phyloP scores from a whole-genome alignment of 2,329 filamentous ascomycete species.

The Apiospora aurea region DNA sequence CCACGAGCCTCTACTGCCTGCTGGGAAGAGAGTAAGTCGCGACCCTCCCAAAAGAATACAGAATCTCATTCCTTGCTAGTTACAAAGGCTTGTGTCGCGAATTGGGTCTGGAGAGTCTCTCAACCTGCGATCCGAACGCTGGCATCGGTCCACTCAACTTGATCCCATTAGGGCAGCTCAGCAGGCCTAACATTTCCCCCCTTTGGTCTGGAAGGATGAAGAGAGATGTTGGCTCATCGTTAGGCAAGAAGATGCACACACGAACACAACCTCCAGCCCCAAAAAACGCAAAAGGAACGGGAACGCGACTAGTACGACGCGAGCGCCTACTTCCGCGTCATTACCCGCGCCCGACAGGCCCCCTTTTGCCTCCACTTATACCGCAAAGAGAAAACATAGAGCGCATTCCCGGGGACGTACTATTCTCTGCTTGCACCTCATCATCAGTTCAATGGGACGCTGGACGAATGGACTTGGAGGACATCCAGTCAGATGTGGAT shows the following conservation, averaged over 20 bases:
- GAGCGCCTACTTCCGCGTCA: neutral
- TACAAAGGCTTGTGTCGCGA: neutral
- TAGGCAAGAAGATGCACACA: neutral
- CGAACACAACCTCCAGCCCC: neutral
- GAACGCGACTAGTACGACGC: neutral
- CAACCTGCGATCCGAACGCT: neutral
- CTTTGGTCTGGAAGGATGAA: neutral
- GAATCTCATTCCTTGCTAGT: slow-evolving; percentile 5
- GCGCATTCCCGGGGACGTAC: neutral
- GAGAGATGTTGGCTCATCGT: neutral
- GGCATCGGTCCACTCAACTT: neutral
- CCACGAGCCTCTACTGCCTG: neutral
- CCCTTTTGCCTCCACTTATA: neutral
- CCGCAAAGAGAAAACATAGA: neutral
- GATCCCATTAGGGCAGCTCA: neutral
- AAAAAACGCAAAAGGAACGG: slow-evolving; percentile 7
- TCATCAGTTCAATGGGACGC: too few species aligned
- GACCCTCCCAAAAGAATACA: neutral
- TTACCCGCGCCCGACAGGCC: neutral
- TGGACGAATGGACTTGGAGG: neutral
- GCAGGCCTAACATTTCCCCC: neutral
- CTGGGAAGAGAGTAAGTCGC: slow-evolving; percentile 4
- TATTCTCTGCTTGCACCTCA: too few species aligned
- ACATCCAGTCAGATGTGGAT: neutral
- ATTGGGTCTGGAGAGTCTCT: neutral